Evolutionary conservation across 352 stramenopile genomes (phyloP).

Genomic region (Nothophytophthora sp.): DNA sequence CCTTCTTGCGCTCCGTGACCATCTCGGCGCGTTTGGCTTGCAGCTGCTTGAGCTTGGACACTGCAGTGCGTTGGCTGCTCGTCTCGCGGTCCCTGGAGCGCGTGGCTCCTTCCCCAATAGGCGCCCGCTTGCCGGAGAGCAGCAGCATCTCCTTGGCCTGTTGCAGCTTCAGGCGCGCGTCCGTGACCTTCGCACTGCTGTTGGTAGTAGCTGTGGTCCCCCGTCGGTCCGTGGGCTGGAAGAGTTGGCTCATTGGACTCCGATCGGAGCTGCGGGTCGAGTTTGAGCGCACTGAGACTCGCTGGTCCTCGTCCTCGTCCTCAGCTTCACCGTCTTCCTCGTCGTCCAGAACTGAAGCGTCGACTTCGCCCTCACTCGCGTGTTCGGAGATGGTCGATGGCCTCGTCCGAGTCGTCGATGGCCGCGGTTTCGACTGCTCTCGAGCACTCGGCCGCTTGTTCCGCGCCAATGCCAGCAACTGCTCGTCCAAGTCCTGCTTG

Average conservation of each 20-base stretch:
- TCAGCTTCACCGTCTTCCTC: constrained; percentile 2
- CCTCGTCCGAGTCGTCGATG: constrained; percentile 10
- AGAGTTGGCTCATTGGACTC: constrained; percentile 8
- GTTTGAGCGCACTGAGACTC: background rate
- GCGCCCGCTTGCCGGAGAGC: constrained; percentile 57
- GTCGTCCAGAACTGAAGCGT: constrained; percentile 14
- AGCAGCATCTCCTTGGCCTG: constrained; percentile 78
- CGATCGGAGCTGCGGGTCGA: constrained; percentile 1
- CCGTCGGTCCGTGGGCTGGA: constrained; percentile 10
- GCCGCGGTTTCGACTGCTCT: background rate
- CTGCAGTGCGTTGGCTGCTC: constrained; percentile 51
- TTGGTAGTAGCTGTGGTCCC: constrained; percentile 7
- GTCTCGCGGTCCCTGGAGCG: constrained; percentile 62
- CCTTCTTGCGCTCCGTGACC: constrained; percentile 72
- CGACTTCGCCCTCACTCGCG: constrained; percentile 12
- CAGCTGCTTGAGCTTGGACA: constrained; percentile 73
- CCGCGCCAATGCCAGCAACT: constrained; percentile 48
- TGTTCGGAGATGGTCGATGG: constrained; percentile 16
- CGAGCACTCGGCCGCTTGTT: constrained; percentile 32
- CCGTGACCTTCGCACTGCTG: constrained; percentile 42
- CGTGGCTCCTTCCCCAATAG: constrained; percentile 3
- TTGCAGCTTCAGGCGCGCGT: constrained; percentile 63
- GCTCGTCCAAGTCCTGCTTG: constrained; percentile 39
- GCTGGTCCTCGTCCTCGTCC: background rate
- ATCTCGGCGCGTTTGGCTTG: constrained; percentile 77